A percentile compares a stretch with the other conserved stretches of the same genome.
These are phyloP conservation scores for Pigoraptor vietnamica DNA, from an alignment of 78 protist species.

Conservation along the genomic window DNA sequence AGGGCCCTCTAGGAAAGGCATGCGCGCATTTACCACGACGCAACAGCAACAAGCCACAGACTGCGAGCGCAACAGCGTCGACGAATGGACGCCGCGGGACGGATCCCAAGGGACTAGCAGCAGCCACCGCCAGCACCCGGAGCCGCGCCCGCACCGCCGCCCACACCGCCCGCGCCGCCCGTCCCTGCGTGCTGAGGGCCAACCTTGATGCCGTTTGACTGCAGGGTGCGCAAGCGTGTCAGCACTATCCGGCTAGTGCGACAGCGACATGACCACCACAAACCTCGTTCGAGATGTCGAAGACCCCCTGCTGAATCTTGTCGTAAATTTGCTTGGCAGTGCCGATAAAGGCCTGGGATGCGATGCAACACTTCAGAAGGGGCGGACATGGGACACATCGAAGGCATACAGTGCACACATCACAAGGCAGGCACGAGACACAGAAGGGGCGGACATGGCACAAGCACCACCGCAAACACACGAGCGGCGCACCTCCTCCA, in stretches of 20 bases:
- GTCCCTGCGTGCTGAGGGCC: conserved; percentile 31
- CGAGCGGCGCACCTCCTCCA: conserved; percentile 73
- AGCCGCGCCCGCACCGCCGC: background rate
- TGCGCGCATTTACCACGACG: background rate
- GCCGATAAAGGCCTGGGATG: conserved; percentile 13
- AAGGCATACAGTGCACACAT: background rate
- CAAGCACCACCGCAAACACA: background rate
- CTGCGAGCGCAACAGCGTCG: too few relatives aligned
- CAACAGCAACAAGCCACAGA: too few relatives aligned
- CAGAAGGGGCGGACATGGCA: background rate
- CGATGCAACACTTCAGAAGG: too few relatives aligned
- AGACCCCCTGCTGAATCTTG: conserved; percentile 65
- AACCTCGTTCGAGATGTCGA: conserved; percentile 48
- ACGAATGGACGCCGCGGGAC: too few relatives aligned
- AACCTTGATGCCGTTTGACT: conserved; percentile 41
- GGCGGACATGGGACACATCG: too few relatives aligned
- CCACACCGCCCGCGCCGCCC: background rate
- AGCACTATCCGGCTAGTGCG: too few relatives aligned
- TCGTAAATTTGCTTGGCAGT: conserved; percentile 74
- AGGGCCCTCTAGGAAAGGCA: background rate
- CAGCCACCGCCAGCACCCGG: background rate
- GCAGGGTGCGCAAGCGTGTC: background rate
- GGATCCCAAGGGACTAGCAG: background rate
- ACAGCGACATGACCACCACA: background rate
- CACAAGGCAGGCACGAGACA: background rate